Evolutionary conservation across 177 flowering plant genomes (phyloP), one percentile per base, ranked within the genome.

Genomic region (Vitis hybrid): DNA sequence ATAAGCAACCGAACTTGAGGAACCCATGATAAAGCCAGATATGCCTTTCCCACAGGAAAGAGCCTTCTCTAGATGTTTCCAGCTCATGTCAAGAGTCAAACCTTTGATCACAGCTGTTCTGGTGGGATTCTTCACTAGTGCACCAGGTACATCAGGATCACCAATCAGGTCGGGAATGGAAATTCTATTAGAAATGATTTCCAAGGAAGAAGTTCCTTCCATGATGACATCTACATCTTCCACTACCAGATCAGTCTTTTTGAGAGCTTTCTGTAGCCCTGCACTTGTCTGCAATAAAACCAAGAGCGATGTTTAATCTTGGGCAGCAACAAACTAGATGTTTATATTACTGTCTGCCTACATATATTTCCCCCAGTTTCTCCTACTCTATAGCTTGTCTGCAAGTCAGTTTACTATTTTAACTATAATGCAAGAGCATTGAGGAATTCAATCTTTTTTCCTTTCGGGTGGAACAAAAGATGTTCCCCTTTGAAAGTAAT

Each of bases 1-100:
- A 68, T 78, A 85, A 50, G 81, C 86, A 73, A 73, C 79, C 51
- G 85, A 74, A 68, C 52, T 66, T 32, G 85, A 76, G 7, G 81
- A 62, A 30, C 85, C 88, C 68, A 83, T 67, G 67, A 72, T 57
- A 66, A 79, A 62, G 57, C 76, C 63, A 62, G 85, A 49, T 54
- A 81, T 73, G 57, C 58, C 51, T 60, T 73, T 56, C 2, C 76
- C 78, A 60, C 77, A 81, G 74, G 75, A 69, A 15, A 85, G 75
- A 57, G 83, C 79, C 34, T 67, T 76, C 64, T 71, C 73, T 7
- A 85, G 77, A 18, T 81, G 81, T 51, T 68, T 67, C 60, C 63
- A 76, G 59, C 80, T 72, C 39, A 81, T 69, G 48, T 72, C 78
- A 51, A 48, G 51, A 51, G 79, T 71, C 73, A 80, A 72, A 3